Evolutionary conservation across 164 flowering plant species (phyloP).

Genomic region (Piper betle): DNA sequence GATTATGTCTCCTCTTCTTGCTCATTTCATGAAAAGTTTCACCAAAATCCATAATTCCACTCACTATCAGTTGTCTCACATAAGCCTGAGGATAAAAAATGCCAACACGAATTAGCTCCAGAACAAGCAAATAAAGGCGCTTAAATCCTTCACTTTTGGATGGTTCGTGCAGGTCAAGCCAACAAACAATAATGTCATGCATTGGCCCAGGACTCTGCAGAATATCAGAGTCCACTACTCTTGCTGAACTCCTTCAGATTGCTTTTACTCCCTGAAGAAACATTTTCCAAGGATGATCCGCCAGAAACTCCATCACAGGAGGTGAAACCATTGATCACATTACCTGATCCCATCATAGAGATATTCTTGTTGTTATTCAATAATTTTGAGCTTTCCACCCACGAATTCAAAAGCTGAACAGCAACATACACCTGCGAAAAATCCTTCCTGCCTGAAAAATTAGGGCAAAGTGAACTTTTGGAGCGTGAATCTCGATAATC

Average conservation of each 20-base stretch:
- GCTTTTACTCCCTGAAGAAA: constrained; percentile 9
- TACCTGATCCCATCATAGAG: constrained; percentile 7
- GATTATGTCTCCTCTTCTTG: constrained; percentile 50
- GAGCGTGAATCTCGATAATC: constrained; percentile 75
- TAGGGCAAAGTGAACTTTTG: constrained; percentile 32
- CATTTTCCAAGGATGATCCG: constrained; percentile 15
- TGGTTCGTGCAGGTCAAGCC: constrained; percentile 92
- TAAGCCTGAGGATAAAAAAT: constrained; percentile 83
- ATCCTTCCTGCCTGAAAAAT: constrained; percentile 71
- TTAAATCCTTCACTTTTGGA: constrained; percentile 57
- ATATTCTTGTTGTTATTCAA: constrained; percentile 14
- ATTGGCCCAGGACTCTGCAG: constrained; percentile 77
- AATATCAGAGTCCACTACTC: constrained; percentile 21
- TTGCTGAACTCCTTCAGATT: constrained; percentile 16
- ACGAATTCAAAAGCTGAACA: constrained; percentile 52
- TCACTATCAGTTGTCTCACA: constrained; percentile 83
- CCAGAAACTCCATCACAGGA: constrained; percentile 19
- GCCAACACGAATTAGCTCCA: constrained; percentile 67
- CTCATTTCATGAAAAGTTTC: constrained; percentile 31
- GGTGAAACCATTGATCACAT: constrained; percentile 12
- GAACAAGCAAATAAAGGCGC: constrained; percentile 56
- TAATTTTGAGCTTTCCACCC: constrained; percentile 30
- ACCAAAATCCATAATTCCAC: constrained; percentile 66
- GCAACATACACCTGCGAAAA: constrained; percentile 63
- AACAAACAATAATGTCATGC: constrained; percentile 89